These are phyloP conservation scores for Calycina marina DNA, from an alignment of 2,329 filamentous ascomycete species.

Conservation along the genomic window DNA sequence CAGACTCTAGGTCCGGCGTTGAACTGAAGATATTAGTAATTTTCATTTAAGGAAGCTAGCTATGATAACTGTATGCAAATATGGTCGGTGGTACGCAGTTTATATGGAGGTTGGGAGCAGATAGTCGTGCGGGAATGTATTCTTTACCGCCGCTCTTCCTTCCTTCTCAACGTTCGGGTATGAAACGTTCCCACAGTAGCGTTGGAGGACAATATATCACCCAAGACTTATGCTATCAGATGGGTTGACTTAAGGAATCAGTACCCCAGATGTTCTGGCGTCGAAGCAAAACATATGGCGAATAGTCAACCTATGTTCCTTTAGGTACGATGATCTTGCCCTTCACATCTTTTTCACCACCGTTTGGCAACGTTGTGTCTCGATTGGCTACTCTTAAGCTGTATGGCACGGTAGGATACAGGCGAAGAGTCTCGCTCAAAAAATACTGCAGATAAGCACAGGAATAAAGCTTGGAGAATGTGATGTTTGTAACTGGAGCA, in stretches of 20 bases:
- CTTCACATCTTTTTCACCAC: conserved; percentile 45
- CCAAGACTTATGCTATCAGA: no score
- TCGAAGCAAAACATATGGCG: conserved; percentile 22
- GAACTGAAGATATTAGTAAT: conserved; percentile 4
- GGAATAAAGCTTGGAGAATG: conserved; percentile 65
- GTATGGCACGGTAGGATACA: conserved; percentile 61
- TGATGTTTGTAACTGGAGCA: conserved; percentile 33
- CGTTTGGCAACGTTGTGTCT: conserved; percentile 58
- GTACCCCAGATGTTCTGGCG: conserved; percentile 24
- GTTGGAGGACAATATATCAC: no score
- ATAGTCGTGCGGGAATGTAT: no score
- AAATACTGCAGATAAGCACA: conserved; percentile 59
- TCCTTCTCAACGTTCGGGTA: conserved; percentile 27
- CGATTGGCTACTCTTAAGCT: conserved; percentile 56
- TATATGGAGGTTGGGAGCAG: no score
- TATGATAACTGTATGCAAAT: no score
- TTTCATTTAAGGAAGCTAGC: no score
- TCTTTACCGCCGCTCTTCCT: conserved; percentile 22
- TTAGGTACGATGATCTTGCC: conserved; percentile 49
- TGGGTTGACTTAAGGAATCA: no score
- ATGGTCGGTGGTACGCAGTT: no score
- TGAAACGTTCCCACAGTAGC: conserved; percentile 25
- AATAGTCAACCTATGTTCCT: conserved; percentile 37
- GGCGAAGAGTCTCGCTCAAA: conserved; percentile 23
- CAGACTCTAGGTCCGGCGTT: conserved; percentile 1